Evolutionary conservation across 1,284 basidiomycete species (phyloP).

Genomic region (Cutaneotrichosporon cutaneum): DNA sequence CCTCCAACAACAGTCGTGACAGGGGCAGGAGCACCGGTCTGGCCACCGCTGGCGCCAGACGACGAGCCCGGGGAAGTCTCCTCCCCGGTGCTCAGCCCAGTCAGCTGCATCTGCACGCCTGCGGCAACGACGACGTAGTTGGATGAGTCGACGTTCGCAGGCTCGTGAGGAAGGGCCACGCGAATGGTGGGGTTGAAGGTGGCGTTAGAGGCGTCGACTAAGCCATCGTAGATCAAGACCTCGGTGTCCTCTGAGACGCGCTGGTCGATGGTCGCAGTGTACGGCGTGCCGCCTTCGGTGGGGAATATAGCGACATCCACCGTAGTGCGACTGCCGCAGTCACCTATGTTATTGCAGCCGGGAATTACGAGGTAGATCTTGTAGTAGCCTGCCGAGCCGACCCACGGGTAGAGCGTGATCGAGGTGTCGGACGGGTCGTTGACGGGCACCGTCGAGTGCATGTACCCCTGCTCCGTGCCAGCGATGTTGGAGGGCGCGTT

Average conservation of each 20-base stretch:
- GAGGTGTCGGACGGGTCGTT: conserved; percentile 60
- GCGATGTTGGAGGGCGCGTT: conserved; percentile 68
- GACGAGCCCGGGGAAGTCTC: conserved; percentile 11
- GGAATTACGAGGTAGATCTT: conserved; percentile 80
- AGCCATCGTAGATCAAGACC: conserved; percentile 73
- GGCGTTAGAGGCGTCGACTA: conserved; percentile 67
- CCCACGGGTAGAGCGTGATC: conserved; percentile 86
- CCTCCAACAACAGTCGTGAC: neutral
- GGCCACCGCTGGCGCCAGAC: neutral
- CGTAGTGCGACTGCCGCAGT: conserved; percentile 75
- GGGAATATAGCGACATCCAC: conserved; percentile 83
- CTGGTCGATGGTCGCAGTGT: conserved; percentile 70
- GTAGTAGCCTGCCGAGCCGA: conserved; percentile 83
- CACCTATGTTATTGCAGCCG: conserved; percentile 75
- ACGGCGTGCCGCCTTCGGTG: conserved; percentile 64
- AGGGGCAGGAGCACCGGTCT: neutral
- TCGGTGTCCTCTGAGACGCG: conserved; percentile 65
- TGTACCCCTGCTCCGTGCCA: conserved; percentile 72
- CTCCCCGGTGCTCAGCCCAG: conserved; percentile 33
- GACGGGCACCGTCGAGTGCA: conserved; percentile 67
- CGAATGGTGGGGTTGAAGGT: conserved; percentile 72
- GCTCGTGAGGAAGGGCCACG: conserved; percentile 65
- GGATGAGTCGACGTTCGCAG: conserved; percentile 64
- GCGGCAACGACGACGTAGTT: conserved; percentile 79
- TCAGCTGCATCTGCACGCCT: conserved; percentile 69